Percentiles rank a stretch among this genome's conserved stretches.
These are phyloP conservation scores for Umbelopsis sp. DNA, from an alignment of 192 early-diverging fungal genomes.

Conservation along the genomic window DNA sequence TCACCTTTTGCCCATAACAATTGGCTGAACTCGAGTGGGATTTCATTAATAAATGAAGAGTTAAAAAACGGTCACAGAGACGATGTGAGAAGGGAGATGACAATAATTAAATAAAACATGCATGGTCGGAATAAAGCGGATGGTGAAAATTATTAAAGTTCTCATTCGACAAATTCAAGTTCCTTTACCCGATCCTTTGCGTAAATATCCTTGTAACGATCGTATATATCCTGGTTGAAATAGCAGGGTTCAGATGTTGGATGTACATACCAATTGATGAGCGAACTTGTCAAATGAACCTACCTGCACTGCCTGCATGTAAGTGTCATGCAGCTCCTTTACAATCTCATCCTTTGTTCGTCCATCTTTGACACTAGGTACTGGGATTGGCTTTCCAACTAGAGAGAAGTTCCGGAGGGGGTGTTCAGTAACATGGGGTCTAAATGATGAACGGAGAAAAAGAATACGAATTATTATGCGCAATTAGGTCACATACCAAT, in stretches of 20 bases:
- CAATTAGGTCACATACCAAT: slow-evolving; percentile 27
- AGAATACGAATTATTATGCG: too few relatives aligned
- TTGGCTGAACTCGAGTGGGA: too few relatives aligned
- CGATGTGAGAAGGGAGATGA: background rate
- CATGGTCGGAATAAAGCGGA: background rate
- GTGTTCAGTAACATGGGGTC: background rate
- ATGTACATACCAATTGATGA: too few relatives aligned
- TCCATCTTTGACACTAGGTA: slow-evolving; percentile 37
- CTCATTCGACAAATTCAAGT: slow-evolving; percentile 62
- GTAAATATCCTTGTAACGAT: slow-evolving; percentile 71
- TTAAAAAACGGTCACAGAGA: too few relatives aligned
- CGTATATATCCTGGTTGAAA: slow-evolving; percentile 47
- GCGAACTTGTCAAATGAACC: background rate
- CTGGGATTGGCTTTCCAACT: slow-evolving; percentile 51
- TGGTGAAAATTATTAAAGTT: background rate
- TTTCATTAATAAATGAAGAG: too few relatives aligned
- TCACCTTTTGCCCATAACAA: background rate
- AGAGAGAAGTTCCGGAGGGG: background rate
- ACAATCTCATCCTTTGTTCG: slow-evolving; percentile 55
- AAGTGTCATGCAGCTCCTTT: slow-evolving; percentile 58
- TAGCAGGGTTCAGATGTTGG: background rate
- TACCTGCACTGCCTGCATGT: slow-evolving; percentile 59
- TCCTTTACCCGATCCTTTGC: slow-evolving; percentile 62
- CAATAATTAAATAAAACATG: background rate
- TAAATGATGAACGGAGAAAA: background rate